Evolutionary conservation across 106 monocot species (phyloP).

Genomic region (Vanilla planifolia): DNA sequence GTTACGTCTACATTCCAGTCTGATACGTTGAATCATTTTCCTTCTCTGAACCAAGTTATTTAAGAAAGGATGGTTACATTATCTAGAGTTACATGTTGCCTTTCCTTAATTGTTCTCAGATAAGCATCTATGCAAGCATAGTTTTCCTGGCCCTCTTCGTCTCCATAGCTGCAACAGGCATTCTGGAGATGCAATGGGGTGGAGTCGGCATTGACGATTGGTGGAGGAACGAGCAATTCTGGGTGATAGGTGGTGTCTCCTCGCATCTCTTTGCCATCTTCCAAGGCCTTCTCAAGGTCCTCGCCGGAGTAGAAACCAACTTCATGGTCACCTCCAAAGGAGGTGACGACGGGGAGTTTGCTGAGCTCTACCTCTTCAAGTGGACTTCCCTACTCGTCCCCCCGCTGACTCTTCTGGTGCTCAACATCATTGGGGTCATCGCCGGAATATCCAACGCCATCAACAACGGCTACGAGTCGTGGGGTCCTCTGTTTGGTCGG

Average conservation of each 20-base stretch:
- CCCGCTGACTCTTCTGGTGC: constrained; percentile 3
- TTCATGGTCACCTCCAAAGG: constrained; percentile 13
- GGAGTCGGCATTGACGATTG: constrained; percentile 10
- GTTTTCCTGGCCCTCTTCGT: constrained; percentile 44
- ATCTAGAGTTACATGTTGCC: too few relatives aligned
- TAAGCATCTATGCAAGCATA: constrained; percentile 32
- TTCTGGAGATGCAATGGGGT: constrained; percentile 11
- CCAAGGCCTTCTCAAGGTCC: constrained; percentile 16
- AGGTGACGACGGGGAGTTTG: constrained; percentile 8
- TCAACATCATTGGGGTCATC: constrained; percentile 4
- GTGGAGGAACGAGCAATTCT: constrained; percentile 17
- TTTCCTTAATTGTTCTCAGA: constrained; percentile 12
- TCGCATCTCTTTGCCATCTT: constrained; percentile 10
- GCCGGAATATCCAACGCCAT: constrained; percentile 6
- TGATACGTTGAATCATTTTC: too few relatives aligned
- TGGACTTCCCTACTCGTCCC: constrained; percentile 8
- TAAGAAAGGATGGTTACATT: too few relatives aligned
- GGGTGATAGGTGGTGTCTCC: constrained; percentile 13
- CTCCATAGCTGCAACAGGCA: constrained; percentile 44
- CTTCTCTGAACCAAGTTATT: too few relatives aligned
- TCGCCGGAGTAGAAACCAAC: too few relatives aligned
- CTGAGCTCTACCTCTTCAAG: constrained; percentile 14
- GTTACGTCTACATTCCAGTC: too few relatives aligned
- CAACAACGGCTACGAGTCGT: constrained; percentile 4
- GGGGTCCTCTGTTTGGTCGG: constrained; percentile 8